These are phyloP conservation scores for Fagus sylvatica DNA, from an alignment of 306 rosid species.

Conservation along the genomic window DNA sequence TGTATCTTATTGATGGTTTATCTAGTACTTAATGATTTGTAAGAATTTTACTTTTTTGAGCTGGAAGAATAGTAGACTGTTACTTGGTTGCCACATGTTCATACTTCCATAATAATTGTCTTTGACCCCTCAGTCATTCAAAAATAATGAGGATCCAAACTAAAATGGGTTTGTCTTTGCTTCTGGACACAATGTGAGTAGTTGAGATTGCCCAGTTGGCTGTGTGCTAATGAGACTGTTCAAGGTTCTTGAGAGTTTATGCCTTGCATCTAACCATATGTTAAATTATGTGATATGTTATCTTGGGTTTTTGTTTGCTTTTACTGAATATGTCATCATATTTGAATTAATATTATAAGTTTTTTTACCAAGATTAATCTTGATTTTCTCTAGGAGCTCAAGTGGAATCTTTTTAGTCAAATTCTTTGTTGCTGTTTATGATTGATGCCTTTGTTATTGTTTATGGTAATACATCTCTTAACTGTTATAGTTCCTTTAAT, in stretches of 20 bases:
- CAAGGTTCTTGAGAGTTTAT: neutral
- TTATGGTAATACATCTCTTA: slow-evolving; percentile 8
- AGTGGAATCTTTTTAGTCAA: neutral
- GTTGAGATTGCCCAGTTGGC: neutral
- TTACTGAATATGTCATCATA: neutral
- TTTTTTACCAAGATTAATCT: neutral
- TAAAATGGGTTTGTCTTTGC: neutral
- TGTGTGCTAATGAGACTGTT: neutral
- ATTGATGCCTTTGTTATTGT: neutral
- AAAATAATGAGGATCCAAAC: neutral
- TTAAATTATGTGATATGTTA: neutral
- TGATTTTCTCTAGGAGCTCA: neutral
- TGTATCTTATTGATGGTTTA: neutral
- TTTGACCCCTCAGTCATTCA: neutral
- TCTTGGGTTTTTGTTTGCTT: neutral
- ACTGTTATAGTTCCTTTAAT: slow-evolving; percentile 19
- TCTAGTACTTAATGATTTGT: neutral
- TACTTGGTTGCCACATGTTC: neutral
- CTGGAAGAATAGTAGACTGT: neutral
- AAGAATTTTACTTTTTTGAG: neutral
- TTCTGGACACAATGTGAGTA: neutral
- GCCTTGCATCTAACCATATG: neutral
- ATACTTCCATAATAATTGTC: neutral
- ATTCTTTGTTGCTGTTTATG: neutral
- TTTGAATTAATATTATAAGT: neutral